Conservation (phyloP, 495 filamentous ascomycete species). For the Symbiotaphrina buchneri region DNA sequence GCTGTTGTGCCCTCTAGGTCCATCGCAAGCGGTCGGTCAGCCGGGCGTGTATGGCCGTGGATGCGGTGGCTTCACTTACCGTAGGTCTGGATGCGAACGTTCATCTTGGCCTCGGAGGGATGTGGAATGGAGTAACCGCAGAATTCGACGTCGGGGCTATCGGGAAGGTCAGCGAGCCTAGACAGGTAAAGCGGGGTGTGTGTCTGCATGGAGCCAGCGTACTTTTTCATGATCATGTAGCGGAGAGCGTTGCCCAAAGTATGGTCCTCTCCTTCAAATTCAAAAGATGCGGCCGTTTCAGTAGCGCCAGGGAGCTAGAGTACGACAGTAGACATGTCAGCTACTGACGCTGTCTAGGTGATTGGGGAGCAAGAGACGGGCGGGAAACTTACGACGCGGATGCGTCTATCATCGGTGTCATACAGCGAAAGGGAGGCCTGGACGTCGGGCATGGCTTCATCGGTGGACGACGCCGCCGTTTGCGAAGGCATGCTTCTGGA, state of each 20-base stretch:
- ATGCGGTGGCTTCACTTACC: too few relatives aligned
- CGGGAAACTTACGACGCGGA: constrained; percentile 3
- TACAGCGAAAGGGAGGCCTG: neutral
- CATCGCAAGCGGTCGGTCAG: neutral
- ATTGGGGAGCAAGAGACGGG: too few relatives aligned
- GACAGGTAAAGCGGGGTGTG: neutral
- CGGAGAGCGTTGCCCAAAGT: constrained; percentile 86
- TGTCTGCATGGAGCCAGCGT: constrained; percentile 9
- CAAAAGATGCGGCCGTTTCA: constrained; percentile 42
- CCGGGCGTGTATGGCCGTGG: too few relatives aligned
- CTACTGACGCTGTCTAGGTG: too few relatives aligned
- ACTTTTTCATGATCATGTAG: constrained; percentile 99
- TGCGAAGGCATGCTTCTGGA: too few relatives aligned
- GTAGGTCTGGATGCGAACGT: constrained; percentile 87
- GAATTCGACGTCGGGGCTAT: constrained; percentile 82
- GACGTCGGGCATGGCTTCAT: too few relatives aligned
- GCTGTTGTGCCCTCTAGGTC: constrained; percentile 58
- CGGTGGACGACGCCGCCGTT: too few relatives aligned
- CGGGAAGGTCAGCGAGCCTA: neutral
- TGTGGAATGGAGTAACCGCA: constrained; percentile 97
- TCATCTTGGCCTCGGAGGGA: constrained; percentile 90
- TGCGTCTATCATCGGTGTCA: constrained; percentile 1
- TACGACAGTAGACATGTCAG: constrained; percentile 1
- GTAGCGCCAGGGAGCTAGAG: constrained; percentile 18
- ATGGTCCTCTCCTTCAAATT: constrained; percentile 81